phyloP scores from a whole-genome alignment of 202 grass and related monocot species.

The Hordeum pubiflorum region DNA sequence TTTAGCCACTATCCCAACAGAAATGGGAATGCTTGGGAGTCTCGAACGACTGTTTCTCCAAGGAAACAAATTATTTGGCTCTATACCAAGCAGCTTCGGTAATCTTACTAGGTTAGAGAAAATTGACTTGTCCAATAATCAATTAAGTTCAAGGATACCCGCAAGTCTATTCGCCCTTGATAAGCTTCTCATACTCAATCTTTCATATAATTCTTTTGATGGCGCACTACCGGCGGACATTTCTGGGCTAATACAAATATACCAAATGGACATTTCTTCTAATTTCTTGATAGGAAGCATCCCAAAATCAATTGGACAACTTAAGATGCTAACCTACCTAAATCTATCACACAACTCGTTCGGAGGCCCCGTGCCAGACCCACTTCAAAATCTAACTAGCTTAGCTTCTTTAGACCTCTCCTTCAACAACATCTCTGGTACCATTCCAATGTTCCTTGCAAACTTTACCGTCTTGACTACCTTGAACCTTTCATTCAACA shows the following conservation, averaged over 20 bases:
- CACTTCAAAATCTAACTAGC: conserved; percentile 16
- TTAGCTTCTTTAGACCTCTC: conserved; percentile 22
- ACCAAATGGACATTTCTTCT: conserved; percentile 9
- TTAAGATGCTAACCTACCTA: conserved; percentile 11
- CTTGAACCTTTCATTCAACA: conserved; percentile 36
- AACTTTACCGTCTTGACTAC: conserved; percentile 6
- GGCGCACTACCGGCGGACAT: background rate
- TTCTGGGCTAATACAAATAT: background rate
- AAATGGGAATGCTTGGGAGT: background rate
- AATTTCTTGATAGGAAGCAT: conserved; percentile 16
- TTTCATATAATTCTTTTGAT: background rate
- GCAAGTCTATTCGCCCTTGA: background rate
- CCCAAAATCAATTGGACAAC: conserved; percentile 16
- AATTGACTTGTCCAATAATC: background rate
- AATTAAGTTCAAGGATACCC: conserved; percentile 3
- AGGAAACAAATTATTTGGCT: background rate
- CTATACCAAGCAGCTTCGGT: background rate
- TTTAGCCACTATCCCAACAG: background rate
- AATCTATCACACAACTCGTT: conserved; percentile 22
- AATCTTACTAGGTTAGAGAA: background rate
- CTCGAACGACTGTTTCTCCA: background rate
- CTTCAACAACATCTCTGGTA: conserved; percentile 5
- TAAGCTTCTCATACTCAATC: conserved; percentile 3
- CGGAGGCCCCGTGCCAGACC: background rate
- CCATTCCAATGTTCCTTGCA: conserved; percentile 15